Evolutionary conservation across 352 stramenopile genomes (phyloP), one percentile per base, ranked within the genome.

Genomic region (Globisporangium echinulatum): DNA sequence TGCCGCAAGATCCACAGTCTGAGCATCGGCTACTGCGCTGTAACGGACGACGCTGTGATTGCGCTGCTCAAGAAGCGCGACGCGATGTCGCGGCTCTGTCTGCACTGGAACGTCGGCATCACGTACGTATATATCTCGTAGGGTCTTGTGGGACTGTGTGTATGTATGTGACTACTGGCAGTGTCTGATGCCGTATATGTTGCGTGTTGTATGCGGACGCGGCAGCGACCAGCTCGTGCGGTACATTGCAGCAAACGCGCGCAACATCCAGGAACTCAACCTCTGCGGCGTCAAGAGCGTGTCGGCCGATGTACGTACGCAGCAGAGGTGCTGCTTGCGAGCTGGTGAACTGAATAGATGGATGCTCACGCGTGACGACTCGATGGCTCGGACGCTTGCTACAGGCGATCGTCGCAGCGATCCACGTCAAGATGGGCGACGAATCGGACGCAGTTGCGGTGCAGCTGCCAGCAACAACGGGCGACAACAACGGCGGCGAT

Each of bases 51-150:
- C 42, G 82, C 83, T 9, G 64, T 96, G 19, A 94, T 96, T 48
- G 74, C 83, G 17, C 63, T 96, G 48, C 71, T 96, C n/a, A 85
- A 81, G 49, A 92, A 94, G 58, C 78, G 85, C 46, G 83, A 94
- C 48, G 81, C 79, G 5, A 84, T 96, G 9, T 86, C 79, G 9
- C 73, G 80, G 14, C 74, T 96, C 54, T 80, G 68, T 57, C 58
- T 96, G 51, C 87, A 96, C 66, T 96, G 87, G 87, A 94, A 94
- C 62, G 70, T 90, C 39, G 82, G 68, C 19, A 90, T 94, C 68
- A 94, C 82, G 87, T 96, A 72, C 57, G 82, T 78, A n/a, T 42
- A 17, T 33, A 50, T 54, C 33, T 52, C 36, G 37, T 49, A 17
- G 46, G 42, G 14, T 44, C 19, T 37, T 33, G 25, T 33, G 25